Percentiles rank a stretch among this genome's conserved stretches.
These are phyloP conservation scores for Phytophthora cactorum DNA, from an alignment of 352 stramenopile species.

Conservation along the genomic window DNA sequence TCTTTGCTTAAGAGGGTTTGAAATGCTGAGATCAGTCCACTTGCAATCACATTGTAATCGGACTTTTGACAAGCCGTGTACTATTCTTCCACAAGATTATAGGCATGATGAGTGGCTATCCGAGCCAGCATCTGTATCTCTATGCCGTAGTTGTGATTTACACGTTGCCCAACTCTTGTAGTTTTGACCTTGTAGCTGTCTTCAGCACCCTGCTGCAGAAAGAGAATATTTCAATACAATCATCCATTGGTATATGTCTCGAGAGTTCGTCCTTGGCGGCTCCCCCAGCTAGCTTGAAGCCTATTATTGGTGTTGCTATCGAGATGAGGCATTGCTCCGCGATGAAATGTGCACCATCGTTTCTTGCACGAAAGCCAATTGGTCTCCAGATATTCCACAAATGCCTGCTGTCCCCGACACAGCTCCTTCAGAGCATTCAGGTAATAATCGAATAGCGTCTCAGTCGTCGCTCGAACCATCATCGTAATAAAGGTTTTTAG, in stretches of 20 bases:
- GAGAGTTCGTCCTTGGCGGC: slow-evolving; percentile 1
- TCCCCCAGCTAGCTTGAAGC: slow-evolving; percentile 5
- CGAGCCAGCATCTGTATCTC: neutral
- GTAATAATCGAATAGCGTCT: neutral
- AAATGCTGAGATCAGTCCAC: neutral
- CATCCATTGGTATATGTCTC: slow-evolving; percentile 5
- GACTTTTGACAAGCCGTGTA: neutral
- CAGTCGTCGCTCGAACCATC: slow-evolving; percentile 4
- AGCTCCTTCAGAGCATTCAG: neutral
- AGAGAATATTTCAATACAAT: slow-evolving; percentile 2
- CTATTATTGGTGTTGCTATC: slow-evolving; percentile 20
- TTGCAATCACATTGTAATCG: neutral
- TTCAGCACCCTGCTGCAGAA: slow-evolving; percentile 9
- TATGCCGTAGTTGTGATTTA: slow-evolving; percentile 4
- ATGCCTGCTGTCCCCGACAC: neutral
- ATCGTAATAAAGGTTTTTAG: neutral
- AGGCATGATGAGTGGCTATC: neutral
- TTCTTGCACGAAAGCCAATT: slow-evolving; percentile 5
- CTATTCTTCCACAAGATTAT: neutral
- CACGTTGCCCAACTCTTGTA: neutral
- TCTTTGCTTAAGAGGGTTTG: neutral
- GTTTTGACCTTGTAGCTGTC: neutral
- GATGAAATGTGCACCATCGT: slow-evolving; percentile 1
- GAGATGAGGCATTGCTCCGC: slow-evolving; percentile 7
- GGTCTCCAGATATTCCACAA: slow-evolving; percentile 3